Percentiles rank a stretch among this genome's conserved stretches.
phyloP scores from a whole-genome alignment of 2,329 filamentous ascomycete genomes.

The Aureobasidium sp. region DNA sequence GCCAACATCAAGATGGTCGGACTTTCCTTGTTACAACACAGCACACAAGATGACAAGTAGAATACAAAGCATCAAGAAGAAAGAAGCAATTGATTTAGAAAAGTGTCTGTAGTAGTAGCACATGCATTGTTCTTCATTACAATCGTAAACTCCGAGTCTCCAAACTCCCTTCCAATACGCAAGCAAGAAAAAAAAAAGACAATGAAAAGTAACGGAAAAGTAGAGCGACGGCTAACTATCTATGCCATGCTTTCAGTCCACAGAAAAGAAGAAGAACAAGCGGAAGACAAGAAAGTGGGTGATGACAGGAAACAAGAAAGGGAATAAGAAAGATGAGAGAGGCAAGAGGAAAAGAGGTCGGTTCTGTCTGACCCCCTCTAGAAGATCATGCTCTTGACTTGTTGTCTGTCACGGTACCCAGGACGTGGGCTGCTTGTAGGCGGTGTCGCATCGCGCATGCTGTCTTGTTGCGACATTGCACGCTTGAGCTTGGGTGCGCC shows the following conservation, averaged over 20 bases:
- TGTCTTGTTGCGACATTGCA: conserved; percentile 14
- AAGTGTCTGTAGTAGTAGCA: not conserved
- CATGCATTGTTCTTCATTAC: not conserved
- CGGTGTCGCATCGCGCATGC: conserved; percentile 23
- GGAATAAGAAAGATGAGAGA: not conserved
- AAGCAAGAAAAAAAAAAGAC: not conserved
- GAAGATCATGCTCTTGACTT: conserved; percentile 32
- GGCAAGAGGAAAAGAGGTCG: not conserved
- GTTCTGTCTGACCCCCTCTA: conserved; percentile 13
- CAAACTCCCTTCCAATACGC: not conserved
- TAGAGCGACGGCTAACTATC: not conserved
- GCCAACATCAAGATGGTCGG: no score
- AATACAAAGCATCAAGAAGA: not conserved
- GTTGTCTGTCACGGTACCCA: conserved; percentile 24
- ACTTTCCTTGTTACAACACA: no score
- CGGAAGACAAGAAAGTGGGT: not conserved
- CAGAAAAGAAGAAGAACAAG: not conserved
- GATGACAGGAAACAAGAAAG: not conserved
- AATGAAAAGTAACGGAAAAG: not conserved
- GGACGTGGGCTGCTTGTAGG: conserved; percentile 22
- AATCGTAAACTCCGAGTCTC: conserved; percentile 2
- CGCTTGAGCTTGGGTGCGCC: conserved; percentile 14
- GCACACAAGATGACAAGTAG: not conserved
- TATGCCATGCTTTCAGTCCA: not conserved
- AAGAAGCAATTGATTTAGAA: not conserved